phyloP scores from a whole-genome alignment of 345 rosid species.

The Hypericum perforatum region DNA sequence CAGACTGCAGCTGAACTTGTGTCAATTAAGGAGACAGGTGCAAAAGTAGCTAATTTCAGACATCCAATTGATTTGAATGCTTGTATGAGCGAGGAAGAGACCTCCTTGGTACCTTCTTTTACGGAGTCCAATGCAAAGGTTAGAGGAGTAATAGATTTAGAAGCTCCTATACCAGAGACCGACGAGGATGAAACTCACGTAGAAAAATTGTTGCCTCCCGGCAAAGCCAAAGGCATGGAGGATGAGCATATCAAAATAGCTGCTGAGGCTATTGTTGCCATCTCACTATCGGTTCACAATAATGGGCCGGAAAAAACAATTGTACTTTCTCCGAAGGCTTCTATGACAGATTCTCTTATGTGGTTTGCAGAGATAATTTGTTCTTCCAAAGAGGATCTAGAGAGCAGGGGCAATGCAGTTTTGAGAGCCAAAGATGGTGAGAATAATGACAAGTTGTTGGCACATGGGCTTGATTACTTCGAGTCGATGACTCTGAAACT shows the following conservation, averaged over 20 bases:
- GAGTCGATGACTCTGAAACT: conserved; percentile 70
- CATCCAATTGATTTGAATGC: conserved; percentile 63
- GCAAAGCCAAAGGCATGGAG: conserved; percentile 17
- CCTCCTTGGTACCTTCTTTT: conserved; percentile 26
- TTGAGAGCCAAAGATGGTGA: conserved; percentile 24
- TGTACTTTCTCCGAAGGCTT: conserved; percentile 25
- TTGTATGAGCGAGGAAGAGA: conserved; percentile 56
- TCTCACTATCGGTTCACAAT: conserved; percentile 34
- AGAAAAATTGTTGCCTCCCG: conserved; percentile 26
- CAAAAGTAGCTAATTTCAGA: conserved; percentile 28
- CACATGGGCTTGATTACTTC: conserved; percentile 60
- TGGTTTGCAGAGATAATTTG: conserved; percentile 72
- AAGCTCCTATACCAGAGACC: conserved; percentile 54
- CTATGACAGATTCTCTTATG: conserved; percentile 37
- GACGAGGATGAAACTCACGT: conserved; percentile 33
- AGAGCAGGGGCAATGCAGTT: conserved; percentile 32
- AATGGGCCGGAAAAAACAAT: conserved; percentile 25
- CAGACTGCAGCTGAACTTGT: conserved; percentile 24
- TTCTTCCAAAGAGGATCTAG: conserved; percentile 42
- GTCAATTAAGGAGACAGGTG: conserved; percentile 23
- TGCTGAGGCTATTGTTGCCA: conserved; percentile 70
- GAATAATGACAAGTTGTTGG: conserved; percentile 26
- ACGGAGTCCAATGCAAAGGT: conserved; percentile 27
- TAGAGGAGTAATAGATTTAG: conserved; percentile 55
- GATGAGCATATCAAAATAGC: conserved; percentile 48